Percentiles rank a stretch among this genome's conserved stretches.
Evolutionary conservation across 805 yeast species (phyloP).

Genomic region (Cyberlindnera mississippiensis): DNA sequence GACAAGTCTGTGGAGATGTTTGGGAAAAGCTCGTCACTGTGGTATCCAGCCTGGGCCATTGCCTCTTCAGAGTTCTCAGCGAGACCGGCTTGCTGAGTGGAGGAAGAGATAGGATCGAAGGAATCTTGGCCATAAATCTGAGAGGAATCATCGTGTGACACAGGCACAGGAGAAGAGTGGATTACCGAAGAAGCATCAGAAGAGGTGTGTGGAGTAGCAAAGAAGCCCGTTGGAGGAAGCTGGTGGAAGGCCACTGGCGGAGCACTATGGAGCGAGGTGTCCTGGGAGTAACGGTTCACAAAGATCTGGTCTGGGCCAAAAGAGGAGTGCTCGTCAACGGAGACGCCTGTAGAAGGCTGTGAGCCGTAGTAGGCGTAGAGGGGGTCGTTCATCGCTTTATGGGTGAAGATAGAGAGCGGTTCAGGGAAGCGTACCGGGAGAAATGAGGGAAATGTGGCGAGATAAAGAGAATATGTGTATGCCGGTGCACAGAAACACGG

Average conservation of each 20-base stretch:
- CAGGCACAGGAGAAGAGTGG: conserved; percentile 1
- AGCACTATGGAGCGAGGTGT: conserved; percentile 2
- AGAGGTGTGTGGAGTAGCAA: not conserved
- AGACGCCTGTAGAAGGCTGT: not conserved
- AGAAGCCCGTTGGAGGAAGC: conserved; percentile 1
- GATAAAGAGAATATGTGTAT: too few species aligned
- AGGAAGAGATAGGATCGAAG: not conserved
- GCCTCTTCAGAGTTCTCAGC: not conserved
- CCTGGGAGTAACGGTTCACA: conserved; percentile 1
- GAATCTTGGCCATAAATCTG: not conserved
- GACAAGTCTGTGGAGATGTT: conserved; percentile 9
- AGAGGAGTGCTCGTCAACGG: not conserved
- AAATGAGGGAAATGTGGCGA: too few species aligned
- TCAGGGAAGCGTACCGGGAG: too few species aligned
- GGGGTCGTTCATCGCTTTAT: conserved; percentile 10
- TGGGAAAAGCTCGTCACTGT: conserved; percentile 9
- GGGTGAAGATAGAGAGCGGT: too few species aligned
- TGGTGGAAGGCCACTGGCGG: conserved; percentile 8
- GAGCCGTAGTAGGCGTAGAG: conserved; percentile 2
- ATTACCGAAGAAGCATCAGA: not conserved
- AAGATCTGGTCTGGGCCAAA: conserved; percentile 3
- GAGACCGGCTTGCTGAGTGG: conserved; percentile 1
- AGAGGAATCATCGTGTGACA: not conserved
- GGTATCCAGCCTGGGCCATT: not conserved
- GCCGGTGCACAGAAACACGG: too few species aligned